Conservation (phyloP, 257 asterid genomes). For the Ligustrum vulgare region DNA sequence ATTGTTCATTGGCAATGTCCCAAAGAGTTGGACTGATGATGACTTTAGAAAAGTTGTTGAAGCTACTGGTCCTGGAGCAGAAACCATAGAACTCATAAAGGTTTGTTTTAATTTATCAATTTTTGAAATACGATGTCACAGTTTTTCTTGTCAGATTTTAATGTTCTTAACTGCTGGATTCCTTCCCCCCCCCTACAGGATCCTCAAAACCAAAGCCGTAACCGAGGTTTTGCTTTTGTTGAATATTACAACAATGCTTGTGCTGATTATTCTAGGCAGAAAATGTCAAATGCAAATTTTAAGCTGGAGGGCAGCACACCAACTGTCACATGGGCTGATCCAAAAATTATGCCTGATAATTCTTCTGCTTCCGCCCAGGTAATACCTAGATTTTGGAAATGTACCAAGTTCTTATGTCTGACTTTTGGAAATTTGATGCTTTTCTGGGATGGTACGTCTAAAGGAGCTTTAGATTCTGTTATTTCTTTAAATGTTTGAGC, state of each 20-base stretch:
- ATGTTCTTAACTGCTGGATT: neutral
- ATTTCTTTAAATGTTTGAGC: conserved; percentile 10
- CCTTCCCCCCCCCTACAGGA: conserved; percentile 49
- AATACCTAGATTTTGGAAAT: conserved; percentile 9
- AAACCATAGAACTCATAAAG: conserved; percentile 89
- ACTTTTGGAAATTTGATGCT: conserved; percentile 2
- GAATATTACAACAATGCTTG: conserved; percentile 96
- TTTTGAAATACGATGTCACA: conserved; percentile 16
- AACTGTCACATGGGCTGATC: conserved; percentile 97
- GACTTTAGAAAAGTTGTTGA: conserved; percentile 74
- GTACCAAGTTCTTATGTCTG: neutral
- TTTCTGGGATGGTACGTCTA: neutral
- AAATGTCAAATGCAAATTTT: conserved; percentile 68
- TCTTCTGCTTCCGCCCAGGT: conserved; percentile 91
- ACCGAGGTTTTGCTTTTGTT: conserved; percentile 95
- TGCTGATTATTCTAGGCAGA: conserved; percentile 87
- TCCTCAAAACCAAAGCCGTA: conserved; percentile 79
- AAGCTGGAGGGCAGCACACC: conserved; percentile 88
- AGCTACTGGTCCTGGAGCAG: conserved; percentile 90
- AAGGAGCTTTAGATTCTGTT: conserved; percentile 11
- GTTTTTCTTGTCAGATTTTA: conserved; percentile 24
- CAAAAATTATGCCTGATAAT: conserved; percentile 80
- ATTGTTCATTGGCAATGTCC: conserved; percentile 89
- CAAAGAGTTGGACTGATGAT: conserved; percentile 79
- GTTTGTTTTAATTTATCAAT: conserved; percentile 31